Evolutionary conservation across 257 asterid genomes (phyloP), one percentile per base, ranked within the genome.

Genomic region (Solanum chaucha): DNA sequence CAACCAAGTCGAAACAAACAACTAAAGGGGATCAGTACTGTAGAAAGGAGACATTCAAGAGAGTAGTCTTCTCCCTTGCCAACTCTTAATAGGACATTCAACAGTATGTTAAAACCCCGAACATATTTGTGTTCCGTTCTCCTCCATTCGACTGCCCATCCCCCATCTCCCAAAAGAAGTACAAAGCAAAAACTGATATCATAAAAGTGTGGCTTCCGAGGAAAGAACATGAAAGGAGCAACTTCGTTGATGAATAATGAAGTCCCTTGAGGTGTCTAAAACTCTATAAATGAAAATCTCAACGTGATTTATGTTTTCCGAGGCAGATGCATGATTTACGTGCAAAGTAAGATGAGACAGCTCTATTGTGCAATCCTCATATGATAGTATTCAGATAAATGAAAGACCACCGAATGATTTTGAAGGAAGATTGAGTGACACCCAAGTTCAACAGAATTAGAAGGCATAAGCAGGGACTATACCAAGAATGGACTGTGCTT

Each of bases 401-500:
- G 17, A 24, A 65, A 5, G 72, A 65, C 34, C 34, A 26, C 19
- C 35, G 24, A 65, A 65, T 65, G 19, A 65, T 24, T 64, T 64
- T 64, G 8, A n/a, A n/a, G 71, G 15, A 2, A 64, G 32, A 80
- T 48, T 28, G 67, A 46, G 19, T 3, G 9, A 80, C 17, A 5
- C 13, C 10, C 41, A 48, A 48, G 4, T 80, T 28, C 38, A 41
- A 77, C 14, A 41, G 14, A 26, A 26, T 85, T 46, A 68, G 58
- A 44, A 30, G 34, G 83, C 67, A 71, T 67, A 48, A 61, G 89
- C 24, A 67, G 81, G 82, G 34, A 86, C 67, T 3, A 55, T 90
- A 90, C 89, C 91, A 82, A 87, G 55, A 83, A 71, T 13, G 61
- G 2, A 44, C 85, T 77, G 90, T 59, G 87, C 65, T 78, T 85